phyloP scores from a whole-genome alignment of 768 basidiomycete species.

The Phlebiopsis gigantea region DNA sequence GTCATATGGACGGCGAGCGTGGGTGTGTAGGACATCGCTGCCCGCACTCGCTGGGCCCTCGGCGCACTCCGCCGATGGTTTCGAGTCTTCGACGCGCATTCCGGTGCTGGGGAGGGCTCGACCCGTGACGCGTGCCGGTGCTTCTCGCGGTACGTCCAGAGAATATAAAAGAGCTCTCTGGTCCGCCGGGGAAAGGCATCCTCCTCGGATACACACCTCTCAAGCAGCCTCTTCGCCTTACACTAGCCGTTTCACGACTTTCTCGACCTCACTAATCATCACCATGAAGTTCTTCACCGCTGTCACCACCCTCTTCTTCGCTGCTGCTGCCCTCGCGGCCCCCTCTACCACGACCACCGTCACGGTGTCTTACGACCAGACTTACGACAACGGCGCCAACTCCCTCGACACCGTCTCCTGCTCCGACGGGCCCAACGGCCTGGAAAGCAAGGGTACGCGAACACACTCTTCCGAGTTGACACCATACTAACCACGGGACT shows the following conservation, averaged over 20 bases:
- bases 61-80: neutral
- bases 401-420: slow-evolving; percentile 43
- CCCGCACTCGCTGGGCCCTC: neutral
- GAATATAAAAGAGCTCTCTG: neutral
- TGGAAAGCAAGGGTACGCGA: slow-evolving; percentile 28
- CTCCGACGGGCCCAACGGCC: slow-evolving; percentile 48
- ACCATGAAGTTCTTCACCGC: slow-evolving; percentile 20
- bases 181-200: neutral
- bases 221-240: neutral
- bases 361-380: slow-evolving; percentile 37
- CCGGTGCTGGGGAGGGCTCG: neutral
- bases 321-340: slow-evolving; percentile 22
- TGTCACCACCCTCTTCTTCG: slow-evolving; percentile 19
- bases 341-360: slow-evolving; percentile 10
- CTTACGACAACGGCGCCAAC: slow-evolving; percentile 40
- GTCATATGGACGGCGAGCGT: neutral
- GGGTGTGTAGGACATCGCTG: slow-evolving; percentile 3
- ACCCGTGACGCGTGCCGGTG: neutral
- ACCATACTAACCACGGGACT: neutral
- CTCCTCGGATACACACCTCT: slow-evolving; percentile 2
- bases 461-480: neutral
- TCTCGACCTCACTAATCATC: neutral
- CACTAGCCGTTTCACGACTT: neutral
- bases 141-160: neutral
- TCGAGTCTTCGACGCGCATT: neutral